Evolutionary conservation across 495 filamentous ascomycete species (phyloP).

Genomic region (Aspergillus steynii): DNA sequence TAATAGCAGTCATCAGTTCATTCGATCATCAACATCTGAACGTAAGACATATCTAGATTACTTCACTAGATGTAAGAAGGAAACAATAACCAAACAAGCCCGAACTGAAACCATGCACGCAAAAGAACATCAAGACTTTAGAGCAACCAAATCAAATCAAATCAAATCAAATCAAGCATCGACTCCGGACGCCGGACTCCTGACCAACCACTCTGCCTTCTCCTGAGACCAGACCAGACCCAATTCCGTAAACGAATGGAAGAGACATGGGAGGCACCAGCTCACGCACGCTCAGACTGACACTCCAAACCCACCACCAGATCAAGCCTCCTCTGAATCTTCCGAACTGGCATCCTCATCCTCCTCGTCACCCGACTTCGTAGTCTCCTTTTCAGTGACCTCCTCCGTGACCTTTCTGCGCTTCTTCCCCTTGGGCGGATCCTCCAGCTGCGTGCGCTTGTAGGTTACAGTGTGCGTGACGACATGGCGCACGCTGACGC

Average conservation of each 20-base stretch:
- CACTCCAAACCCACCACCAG: neutral
- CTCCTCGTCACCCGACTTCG: neutral
- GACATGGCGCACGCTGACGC: slow-evolving; percentile 49
- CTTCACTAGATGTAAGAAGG: neutral
- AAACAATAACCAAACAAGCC: neutral
- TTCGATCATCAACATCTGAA: neutral
- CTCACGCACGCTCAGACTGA: too few species aligned
- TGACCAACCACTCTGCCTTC: neutral
- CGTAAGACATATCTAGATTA: neutral
- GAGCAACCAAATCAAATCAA: neutral
- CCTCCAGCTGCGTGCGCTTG: slow-evolving; percentile 41
- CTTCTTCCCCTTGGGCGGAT: slow-evolving; percentile 42
- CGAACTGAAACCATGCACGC: neutral
- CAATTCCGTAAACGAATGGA: neutral
- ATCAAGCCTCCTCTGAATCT: neutral
- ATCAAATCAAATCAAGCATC: neutral
- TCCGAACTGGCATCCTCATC: neutral
- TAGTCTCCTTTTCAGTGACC: neutral
- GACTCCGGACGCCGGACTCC: neutral
- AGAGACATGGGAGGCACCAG: neutral
- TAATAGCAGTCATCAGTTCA: neutral
- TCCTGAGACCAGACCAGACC: neutral
- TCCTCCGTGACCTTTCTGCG: slow-evolving; percentile 24
- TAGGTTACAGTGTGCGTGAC: slow-evolving; percentile 52
- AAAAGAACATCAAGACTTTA: neutral